Conservation (phyloP, 208 protist genomes). For the Trypanosomatidae sp. region DNA sequence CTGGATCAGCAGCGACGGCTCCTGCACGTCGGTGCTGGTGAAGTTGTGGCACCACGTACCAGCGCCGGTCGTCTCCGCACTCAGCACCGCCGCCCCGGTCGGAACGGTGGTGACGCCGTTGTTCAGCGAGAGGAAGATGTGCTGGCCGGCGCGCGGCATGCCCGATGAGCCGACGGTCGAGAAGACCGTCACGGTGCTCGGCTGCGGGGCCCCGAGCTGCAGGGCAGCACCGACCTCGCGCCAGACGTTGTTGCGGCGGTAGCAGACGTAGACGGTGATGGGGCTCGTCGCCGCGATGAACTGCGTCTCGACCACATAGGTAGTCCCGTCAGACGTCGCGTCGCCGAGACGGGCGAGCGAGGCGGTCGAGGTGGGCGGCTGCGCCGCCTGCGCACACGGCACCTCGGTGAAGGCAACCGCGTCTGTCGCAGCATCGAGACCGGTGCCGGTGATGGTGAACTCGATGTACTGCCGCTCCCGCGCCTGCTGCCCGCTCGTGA, state of each 20-base stretch:
- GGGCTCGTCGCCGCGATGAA: constrained; percentile 32
- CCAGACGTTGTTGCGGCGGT: constrained; percentile 50
- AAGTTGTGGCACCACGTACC: constrained; percentile 91
- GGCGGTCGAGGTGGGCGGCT: constrained; percentile 32
- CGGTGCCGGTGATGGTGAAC: constrained; percentile 59
- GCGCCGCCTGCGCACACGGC: constrained; percentile 38
- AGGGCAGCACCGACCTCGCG: constrained; percentile 57
- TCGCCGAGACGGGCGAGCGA: constrained; percentile 42
- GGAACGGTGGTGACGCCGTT: constrained; percentile 4
- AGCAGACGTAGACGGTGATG: constrained; percentile 63
- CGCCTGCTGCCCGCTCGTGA: constrained; percentile 8
- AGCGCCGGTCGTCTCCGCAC: constrained; percentile 29
- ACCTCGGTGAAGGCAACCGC: constrained; percentile 65
- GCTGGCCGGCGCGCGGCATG: constrained; percentile 71
- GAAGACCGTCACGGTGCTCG: constrained; percentile 37
- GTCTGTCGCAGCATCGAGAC: constrained; percentile 41
- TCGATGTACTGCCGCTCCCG: constrained; percentile 76
- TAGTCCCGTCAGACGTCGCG: constrained; percentile 31
- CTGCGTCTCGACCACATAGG: constrained; percentile 65
- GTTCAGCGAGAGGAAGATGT: constrained; percentile 59
- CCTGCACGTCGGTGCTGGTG: constrained; percentile 47
- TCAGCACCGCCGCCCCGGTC: constrained; percentile 38
- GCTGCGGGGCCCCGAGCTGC: constrained; percentile 20
- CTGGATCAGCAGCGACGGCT: constrained; percentile 48
- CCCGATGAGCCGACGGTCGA: constrained; percentile 15